A percentile compares a stretch with the other conserved stretches of the same genome.
phyloP scores from a whole-genome alignment of 164 flowering plant genomes.

The Piper betle region DNA sequence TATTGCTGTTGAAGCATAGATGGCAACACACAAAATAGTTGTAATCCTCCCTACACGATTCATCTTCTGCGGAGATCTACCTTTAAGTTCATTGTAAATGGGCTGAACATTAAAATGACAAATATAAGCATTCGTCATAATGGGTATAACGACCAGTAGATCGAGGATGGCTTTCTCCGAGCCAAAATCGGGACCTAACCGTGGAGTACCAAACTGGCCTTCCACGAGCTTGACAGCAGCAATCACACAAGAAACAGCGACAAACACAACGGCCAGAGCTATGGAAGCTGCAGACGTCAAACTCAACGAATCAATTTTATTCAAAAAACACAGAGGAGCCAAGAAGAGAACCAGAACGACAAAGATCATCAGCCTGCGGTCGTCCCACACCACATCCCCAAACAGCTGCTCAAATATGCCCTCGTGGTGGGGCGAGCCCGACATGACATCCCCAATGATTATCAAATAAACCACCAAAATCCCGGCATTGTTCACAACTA shows the following conservation, averaged over 20 bases:
- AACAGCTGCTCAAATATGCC: slow-evolving; percentile 93
- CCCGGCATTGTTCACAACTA: slow-evolving; percentile 82
- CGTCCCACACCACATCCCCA: slow-evolving; percentile 82
- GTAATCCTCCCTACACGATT: slow-evolving; percentile 77
- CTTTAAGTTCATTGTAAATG: slow-evolving; percentile 89
- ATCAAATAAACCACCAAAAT: slow-evolving; percentile 92
- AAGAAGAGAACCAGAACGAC: slow-evolving; percentile 57
- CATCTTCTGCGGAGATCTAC: slow-evolving; percentile 79
- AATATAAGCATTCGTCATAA: slow-evolving; percentile 87
- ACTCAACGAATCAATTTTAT: slow-evolving; percentile 90
- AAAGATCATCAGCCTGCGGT: slow-evolving; percentile 58
- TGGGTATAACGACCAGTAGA: slow-evolving; percentile 80
- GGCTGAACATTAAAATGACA: slow-evolving; percentile 96
- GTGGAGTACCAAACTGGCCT: slow-evolving; percentile 59
- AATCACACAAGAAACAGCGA: slow-evolving; percentile 45
- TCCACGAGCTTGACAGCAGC: slow-evolving; percentile 71
- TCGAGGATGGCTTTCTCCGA: slow-evolving; percentile 50
- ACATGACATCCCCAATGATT: slow-evolving; percentile 92
- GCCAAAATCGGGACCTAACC: slow-evolving; percentile 69
- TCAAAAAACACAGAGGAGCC: slow-evolving; percentile 68
- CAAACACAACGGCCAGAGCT: slow-evolving; percentile 84
- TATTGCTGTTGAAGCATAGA: slow-evolving; percentile 65
- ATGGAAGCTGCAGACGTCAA: slow-evolving; percentile 92
- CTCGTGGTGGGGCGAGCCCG: slow-evolving; percentile 63
- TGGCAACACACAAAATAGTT: slow-evolving; percentile 47